Evolutionary conservation across 345 rosid genomes (phyloP), one percentile per base, ranked within the genome.

Genomic region (Populus pruinosa): DNA sequence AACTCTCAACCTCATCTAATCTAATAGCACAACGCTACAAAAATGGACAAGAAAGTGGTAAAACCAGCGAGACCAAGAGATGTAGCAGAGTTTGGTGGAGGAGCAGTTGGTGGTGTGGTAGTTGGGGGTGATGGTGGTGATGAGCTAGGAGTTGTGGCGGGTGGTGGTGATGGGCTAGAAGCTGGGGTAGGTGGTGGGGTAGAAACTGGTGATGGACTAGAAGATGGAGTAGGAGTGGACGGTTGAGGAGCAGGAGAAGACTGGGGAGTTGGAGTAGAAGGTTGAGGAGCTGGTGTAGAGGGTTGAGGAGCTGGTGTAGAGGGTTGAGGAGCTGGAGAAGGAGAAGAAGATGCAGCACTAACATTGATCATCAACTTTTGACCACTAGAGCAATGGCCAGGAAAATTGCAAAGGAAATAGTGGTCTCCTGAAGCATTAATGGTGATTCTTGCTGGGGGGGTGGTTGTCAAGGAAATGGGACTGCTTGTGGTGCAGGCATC

Each of bases 21-120:
- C 80, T 85, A 87, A 33, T 72, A 84, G 82, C 83, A 76, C 8
- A 89, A 74, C 62, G 75, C 88, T 63, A 82, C 80, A 35, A 80
- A 53, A 12, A 79, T 38, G 3, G 83, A 78, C 71, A 85, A 73
- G 64, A 87, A 63, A 20, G 84, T 74, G 25, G 83, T 65, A 9
- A 76, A 67, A 12, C 85, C 80, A 1, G 89, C 69, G 39, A 77
- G 71, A 1, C 85, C 77, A 1, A 86, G 41, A 18, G 87, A 81
- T 62, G 81, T 47, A 1, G 94, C 90, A 0, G 91, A 86, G 78
- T 69, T 80, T 0, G 88, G 65, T 0, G 89, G 33, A 2, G 92
- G 79, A 23, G 43, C 59, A 25, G 77, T 74, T 5, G 87, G 83
- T 47, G 91, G 63, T 20, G 81, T 81, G 13, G 79, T 6, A 33